phyloP scores from a whole-genome alignment of 768 basidiomycete genomes.

The Paxillus involutus region DNA sequence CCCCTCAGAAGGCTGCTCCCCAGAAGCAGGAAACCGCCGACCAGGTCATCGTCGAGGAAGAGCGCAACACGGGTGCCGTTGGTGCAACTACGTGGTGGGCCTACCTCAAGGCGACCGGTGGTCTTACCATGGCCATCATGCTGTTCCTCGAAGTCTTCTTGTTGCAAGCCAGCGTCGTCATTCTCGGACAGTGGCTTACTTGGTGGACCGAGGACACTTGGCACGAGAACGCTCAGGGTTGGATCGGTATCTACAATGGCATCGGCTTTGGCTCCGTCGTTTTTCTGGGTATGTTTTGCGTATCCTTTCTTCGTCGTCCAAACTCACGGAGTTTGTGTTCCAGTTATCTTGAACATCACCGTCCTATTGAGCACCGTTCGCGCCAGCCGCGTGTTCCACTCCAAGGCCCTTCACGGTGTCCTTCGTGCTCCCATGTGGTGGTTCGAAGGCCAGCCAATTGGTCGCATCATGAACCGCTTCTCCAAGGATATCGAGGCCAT shows the following conservation, averaged over 20 bases:
- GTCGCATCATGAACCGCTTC: conserved; percentile 49
- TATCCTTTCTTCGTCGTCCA: neutral
- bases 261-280: conserved; percentile 22
- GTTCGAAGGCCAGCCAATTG: conserved; percentile 37
- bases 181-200: conserved; percentile 30
- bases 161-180: conserved; percentile 22
- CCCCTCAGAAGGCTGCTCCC: conserved; percentile 4
- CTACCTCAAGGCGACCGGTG: conserved; percentile 31
- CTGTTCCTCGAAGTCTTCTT: conserved; percentile 20
- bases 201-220: conserved; percentile 29
- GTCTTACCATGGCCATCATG: conserved; percentile 15
- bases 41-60: conserved; percentile 24
- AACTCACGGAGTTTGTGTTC: neutral
- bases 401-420: conserved; percentile 21
- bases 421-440: conserved; percentile 27
- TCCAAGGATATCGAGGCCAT: conserved; percentile 42
- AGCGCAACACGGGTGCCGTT: conserved; percentile 25
- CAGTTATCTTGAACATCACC: conserved; percentile 25
- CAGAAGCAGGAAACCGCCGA: conserved; percentile 11
- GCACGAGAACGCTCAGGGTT: conserved; percentile 21
- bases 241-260: conserved; percentile 31
- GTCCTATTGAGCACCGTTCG: conserved; percentile 27
- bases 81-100: conserved; percentile 28
- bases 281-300: conserved; percentile 14
- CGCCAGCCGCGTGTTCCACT: conserved; percentile 28